Evolutionary conservation across 495 filamentous ascomycete genomes (phyloP).

Genomic region (Antarctomyces pellizariae): DNA sequence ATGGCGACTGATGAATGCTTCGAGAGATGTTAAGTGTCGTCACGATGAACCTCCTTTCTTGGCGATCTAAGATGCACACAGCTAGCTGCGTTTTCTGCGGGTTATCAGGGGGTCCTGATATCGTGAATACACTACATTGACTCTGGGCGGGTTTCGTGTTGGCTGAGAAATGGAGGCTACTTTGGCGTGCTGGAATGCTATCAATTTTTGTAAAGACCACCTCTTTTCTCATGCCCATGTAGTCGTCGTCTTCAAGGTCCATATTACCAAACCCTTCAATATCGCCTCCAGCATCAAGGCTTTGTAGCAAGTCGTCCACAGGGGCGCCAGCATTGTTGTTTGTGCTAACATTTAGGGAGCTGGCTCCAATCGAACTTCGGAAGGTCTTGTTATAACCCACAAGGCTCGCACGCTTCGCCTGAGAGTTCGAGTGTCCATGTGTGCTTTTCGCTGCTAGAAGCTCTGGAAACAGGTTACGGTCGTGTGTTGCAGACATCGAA

Average conservation of each 20-base stretch:
- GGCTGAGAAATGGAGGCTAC: constrained; percentile 29
- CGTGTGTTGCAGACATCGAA: constrained; percentile 49
- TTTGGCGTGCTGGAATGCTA: constrained; percentile 38
- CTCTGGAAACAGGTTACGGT: constrained; percentile 50
- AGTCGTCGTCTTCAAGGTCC: constrained; percentile 44
- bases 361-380: constrained; percentile 13
- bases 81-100: constrained; percentile 27
- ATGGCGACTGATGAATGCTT: too few relatives aligned
- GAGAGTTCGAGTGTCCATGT: constrained; percentile 31
- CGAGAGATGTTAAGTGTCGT: constrained; percentile 37
- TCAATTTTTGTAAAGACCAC: constrained; percentile 51
- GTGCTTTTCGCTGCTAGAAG: constrained; percentile 29
- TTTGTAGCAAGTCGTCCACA: constrained; percentile 49
- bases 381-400: too few relatives aligned
- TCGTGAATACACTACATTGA: constrained; percentile 37
- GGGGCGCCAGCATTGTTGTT: constrained; percentile 37
- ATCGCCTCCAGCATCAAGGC: constrained; percentile 32
- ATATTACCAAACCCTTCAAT: constrained; percentile 47
- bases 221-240: constrained; percentile 46
- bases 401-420: constrained; percentile 35
- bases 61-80: constrained; percentile 42
- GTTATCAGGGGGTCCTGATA: constrained; percentile 33
- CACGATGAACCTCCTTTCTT: constrained; percentile 42
- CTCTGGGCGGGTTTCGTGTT: constrained; percentile 22
- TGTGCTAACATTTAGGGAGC: constrained; percentile 15